phyloP scores from a whole-genome alignment of 2,329 filamentous ascomycete species.

The Harringtonia lauricola region DNA sequence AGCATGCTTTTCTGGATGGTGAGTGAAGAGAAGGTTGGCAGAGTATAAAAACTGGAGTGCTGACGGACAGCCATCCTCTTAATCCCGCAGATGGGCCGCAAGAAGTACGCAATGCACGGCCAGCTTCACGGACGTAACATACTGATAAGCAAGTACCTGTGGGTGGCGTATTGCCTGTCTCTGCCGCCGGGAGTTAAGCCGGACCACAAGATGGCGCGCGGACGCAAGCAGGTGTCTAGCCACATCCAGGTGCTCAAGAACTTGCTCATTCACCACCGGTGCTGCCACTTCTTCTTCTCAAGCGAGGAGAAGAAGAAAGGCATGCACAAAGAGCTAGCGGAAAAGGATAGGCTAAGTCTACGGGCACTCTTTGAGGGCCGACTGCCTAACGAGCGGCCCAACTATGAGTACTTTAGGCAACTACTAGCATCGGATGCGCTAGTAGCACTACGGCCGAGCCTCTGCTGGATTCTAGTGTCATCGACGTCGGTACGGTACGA shows the following conservation, averaged over 20 bases:
- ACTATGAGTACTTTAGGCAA: constrained; percentile 50
- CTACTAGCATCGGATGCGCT: constrained; percentile 44
- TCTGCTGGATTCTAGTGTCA: constrained; percentile 47
- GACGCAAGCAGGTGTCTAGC: constrained; percentile 56
- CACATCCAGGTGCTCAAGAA: constrained; percentile 62
- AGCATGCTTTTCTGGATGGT: constrained; percentile 59
- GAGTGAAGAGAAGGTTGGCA: constrained; percentile 19
- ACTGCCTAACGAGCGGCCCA: constrained; percentile 46
- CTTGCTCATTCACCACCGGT: constrained; percentile 50
- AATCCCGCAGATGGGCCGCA: constrained; percentile 54
- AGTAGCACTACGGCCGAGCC: constrained; percentile 44
- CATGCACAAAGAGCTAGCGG: constrained; percentile 23
- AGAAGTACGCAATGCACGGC: constrained; percentile 54
- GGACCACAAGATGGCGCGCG: constrained; percentile 32
- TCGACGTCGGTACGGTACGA: constrained; percentile 39
- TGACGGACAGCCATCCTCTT: constrained; percentile 49
- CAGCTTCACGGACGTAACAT: constrained; percentile 58
- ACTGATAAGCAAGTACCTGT: constrained; percentile 59
- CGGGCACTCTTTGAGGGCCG: constrained; percentile 46
- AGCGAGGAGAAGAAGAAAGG: constrained; percentile 43
- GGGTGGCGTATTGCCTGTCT: constrained; percentile 35
- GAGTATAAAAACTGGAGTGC: too few species aligned
- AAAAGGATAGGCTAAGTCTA: constrained; percentile 48
- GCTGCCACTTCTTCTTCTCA: constrained; percentile 52
- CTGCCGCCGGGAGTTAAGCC: constrained; percentile 34